These are phyloP conservation scores for Ganoderma lucidum DNA, from an alignment of 1,284 basidiomycete species.

Conservation along the genomic window DNA sequence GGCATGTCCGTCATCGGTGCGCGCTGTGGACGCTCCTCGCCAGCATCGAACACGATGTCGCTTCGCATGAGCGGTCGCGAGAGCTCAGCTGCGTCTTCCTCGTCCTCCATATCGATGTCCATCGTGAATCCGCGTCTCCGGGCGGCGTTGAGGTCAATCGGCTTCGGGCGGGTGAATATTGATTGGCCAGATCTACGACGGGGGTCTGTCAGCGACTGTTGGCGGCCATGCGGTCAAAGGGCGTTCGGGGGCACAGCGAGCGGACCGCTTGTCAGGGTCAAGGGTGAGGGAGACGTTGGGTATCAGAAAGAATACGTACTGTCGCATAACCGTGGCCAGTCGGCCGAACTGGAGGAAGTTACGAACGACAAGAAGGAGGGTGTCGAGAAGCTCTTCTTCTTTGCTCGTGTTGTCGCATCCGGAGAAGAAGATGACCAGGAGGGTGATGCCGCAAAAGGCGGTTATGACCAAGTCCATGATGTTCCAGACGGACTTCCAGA, in stretches of 20 bases:
- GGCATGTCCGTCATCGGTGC: conserved; percentile 61
- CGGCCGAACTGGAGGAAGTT: conserved; percentile 93
- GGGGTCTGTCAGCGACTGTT: conserved; percentile 10
- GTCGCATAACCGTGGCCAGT: conserved; percentile 88
- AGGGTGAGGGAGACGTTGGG: conserved; percentile 8
- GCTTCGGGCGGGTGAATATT: conserved; percentile 90
- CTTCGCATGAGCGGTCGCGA: conserved; percentile 62
- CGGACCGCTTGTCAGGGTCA: not conserved
- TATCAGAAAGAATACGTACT: conserved; percentile 59
- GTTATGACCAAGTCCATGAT: conserved; percentile 88
- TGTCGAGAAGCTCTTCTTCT: conserved; percentile 93
- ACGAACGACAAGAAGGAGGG: conserved; percentile 86
- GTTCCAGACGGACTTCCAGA: conserved; percentile 94
- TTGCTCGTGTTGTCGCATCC: conserved; percentile 80
- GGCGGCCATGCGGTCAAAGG: not conserved
- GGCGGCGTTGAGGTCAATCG: conserved; percentile 86
- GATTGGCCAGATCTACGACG: conserved; percentile 87
- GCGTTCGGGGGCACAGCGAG: conserved; percentile 9
- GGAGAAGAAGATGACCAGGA: conserved; percentile 85
- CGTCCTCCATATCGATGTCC: conserved; percentile 79
- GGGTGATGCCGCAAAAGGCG: conserved; percentile 84
- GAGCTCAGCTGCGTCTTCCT: conserved; percentile 60
- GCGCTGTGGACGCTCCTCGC: conserved; percentile 44
- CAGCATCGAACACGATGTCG: conserved; percentile 59
- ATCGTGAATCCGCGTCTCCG: conserved; percentile 74